phyloP scores from a whole-genome alignment of 495 filamentous ascomycete species.

The Penicillium crystallinum region DNA sequence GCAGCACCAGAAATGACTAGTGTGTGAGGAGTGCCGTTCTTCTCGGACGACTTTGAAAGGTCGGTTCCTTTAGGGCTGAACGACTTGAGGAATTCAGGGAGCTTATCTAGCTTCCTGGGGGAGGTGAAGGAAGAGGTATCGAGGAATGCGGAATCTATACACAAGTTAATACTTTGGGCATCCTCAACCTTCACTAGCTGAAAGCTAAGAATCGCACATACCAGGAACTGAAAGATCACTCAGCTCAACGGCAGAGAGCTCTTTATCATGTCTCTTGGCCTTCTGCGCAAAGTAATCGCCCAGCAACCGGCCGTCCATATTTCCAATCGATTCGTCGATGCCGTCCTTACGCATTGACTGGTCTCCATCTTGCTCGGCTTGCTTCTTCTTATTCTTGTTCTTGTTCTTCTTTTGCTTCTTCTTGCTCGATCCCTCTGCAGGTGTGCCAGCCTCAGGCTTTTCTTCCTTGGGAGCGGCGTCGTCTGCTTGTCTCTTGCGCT shows the following conservation, averaged over 20 bases:
- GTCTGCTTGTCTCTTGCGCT: slow-evolving; percentile 50
- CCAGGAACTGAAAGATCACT: slow-evolving; percentile 77
- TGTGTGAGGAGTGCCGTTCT: slow-evolving; percentile 79
- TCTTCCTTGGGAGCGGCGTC: slow-evolving; percentile 22
- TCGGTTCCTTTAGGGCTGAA: slow-evolving; percentile 46
- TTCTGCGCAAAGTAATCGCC: slow-evolving; percentile 82
- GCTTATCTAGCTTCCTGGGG: slow-evolving; percentile 57
- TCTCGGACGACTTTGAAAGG: slow-evolving; percentile 57
- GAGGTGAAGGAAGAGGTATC: slow-evolving; percentile 72
- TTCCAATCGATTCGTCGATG: slow-evolving; percentile 74
- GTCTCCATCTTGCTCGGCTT: slow-evolving; percentile 47
- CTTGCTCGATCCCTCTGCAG: slow-evolving; percentile 28
- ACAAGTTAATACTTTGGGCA: slow-evolving; percentile 13
- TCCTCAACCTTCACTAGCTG: not conserved
- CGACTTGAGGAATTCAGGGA: slow-evolving; percentile 71
- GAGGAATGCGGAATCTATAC: slow-evolving; percentile 49
- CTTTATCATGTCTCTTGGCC: slow-evolving; percentile 67
- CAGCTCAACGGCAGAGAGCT: slow-evolving; percentile 76
- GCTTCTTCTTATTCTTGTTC: slow-evolving; percentile 54
- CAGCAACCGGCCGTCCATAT: slow-evolving; percentile 76
- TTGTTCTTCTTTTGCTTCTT: slow-evolving; percentile 48
- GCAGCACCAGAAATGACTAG: slow-evolving; percentile 75
- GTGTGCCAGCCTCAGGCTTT: slow-evolving; percentile 23
- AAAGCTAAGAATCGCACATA: slow-evolving; percentile 31
- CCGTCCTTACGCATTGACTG: slow-evolving; percentile 53